A percentile compares a stretch with the other conserved stretches of the same genome.
These are phyloP conservation scores for Dendrostoma leiphaemia DNA, from an alignment of 2,329 filamentous ascomycete species.

Conservation along the genomic window DNA sequence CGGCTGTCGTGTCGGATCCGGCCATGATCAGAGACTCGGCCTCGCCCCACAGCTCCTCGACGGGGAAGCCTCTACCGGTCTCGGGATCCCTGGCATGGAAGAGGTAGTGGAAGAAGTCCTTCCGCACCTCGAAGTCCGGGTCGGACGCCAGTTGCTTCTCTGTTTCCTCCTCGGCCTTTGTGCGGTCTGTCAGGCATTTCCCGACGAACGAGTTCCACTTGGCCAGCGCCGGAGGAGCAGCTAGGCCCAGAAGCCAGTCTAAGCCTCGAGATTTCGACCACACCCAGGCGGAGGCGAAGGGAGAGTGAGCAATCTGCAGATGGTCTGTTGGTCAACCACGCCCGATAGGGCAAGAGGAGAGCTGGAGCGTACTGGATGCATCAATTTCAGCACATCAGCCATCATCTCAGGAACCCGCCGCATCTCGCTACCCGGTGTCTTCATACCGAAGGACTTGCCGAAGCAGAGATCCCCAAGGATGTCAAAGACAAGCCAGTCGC, in stretches of 20 bases:
- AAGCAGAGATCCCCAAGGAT: conserved; percentile 21
- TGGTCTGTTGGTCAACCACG: neutral
- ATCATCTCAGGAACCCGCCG: conserved; percentile 9
- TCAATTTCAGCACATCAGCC: conserved; percentile 18
- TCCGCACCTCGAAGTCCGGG: conserved; percentile 16
- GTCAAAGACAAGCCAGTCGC: conserved; percentile 16
- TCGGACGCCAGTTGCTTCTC: conserved; percentile 2
- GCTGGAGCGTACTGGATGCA: conserved; percentile 16
- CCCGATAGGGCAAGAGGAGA: neutral
- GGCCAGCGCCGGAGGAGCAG: conserved; percentile 21
- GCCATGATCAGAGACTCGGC: conserved; percentile 19
- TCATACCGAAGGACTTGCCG: conserved; percentile 21
- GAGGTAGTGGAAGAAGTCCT: conserved; percentile 27
- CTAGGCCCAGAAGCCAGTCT: conserved; percentile 21
- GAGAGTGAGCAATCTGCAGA: conserved; percentile 23
- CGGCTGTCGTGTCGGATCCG: conserved; percentile 19
- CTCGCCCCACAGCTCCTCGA: conserved; percentile 11
- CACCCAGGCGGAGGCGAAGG: conserved; percentile 23
- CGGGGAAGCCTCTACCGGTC: conserved; percentile 19
- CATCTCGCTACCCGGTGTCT: conserved; percentile 16
- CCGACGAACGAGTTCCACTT: conserved; percentile 23
- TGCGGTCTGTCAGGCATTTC: conserved; percentile 21
- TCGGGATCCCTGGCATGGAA: conserved; percentile 24
- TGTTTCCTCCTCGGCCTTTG: conserved; percentile 14
- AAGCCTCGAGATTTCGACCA: conserved; percentile 25